phyloP scores from a whole-genome alignment of 139 green algal genomes.

The Chlamydomonas incerta region DNA sequence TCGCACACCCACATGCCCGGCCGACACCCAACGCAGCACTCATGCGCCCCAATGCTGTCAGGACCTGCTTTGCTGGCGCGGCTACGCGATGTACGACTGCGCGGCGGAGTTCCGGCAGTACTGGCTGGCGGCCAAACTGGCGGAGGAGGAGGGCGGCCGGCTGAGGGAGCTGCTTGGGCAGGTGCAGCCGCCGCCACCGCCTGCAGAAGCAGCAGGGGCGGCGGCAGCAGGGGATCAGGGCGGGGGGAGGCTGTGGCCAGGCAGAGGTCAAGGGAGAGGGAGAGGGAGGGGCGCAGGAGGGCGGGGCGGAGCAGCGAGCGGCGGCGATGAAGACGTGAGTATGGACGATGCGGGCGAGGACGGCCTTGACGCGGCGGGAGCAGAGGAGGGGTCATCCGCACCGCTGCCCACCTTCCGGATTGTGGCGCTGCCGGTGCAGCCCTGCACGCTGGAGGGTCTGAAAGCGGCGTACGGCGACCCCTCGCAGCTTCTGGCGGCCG shows the following conservation, averaged over 20 bases:
- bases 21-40: no score
- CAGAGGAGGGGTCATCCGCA: not conserved
- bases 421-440: slow-evolving; percentile 43
- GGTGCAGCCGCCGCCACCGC: not conserved
- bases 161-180: not conserved
- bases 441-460: slow-evolving; percentile 61
- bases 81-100: slow-evolving; percentile 85
- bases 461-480: slow-evolving; percentile 38
- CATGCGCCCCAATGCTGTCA: no score
- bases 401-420: not conserved
- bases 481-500: not conserved
- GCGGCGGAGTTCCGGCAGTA: slow-evolving; percentile 83
- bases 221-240: slow-evolving; percentile 1
- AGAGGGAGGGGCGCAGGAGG: not conserved
- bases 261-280: not conserved
- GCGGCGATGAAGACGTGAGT: not conserved
- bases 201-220: slow-evolving; percentile 13
- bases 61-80: slow-evolving; percentile 92
- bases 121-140: slow-evolving; percentile 54
- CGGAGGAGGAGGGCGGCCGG: slow-evolving; percentile 17
- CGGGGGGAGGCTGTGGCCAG: not conserved
- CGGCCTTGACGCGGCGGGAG: no score
- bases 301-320: not conserved
- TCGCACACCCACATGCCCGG: no score
- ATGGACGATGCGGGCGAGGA: not conserved